Percentiles rank a stretch among this genome's conserved stretches.
Evolutionary conservation across 768 basidiomycete genomes (phyloP).

Genomic region (Collybia nuda): DNA sequence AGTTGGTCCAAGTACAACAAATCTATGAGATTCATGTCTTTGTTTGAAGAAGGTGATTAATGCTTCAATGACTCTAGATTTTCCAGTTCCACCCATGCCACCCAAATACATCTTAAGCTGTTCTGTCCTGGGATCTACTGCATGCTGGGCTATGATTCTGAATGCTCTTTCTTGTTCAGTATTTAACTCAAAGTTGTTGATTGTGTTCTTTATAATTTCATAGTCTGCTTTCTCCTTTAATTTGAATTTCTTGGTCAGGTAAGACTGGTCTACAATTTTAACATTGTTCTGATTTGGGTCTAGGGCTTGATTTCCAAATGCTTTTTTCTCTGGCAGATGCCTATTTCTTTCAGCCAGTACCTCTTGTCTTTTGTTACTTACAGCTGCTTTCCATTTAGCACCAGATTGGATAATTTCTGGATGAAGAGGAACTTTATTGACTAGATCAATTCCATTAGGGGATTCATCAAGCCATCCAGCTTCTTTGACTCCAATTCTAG

Average conservation of each 20-base stretch:
- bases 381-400: slow-evolving; percentile 1
- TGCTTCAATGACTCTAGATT: too few species aligned
- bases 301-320: too few species aligned
- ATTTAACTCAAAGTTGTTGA: slow-evolving; percentile 22
- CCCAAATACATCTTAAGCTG: slow-evolving; percentile 28
- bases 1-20: slow-evolving; percentile 20
- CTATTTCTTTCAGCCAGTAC: not conserved
- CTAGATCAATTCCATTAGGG: not conserved
- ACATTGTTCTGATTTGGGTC: slow-evolving; percentile 1
- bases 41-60: slow-evolving; percentile 14
- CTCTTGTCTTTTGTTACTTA: not conserved
- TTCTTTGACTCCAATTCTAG: too few species aligned
- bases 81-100: slow-evolving; percentile 29
- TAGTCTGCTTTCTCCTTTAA: too few species aligned
- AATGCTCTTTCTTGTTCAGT: slow-evolving; percentile 29
- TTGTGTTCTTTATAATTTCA: too few species aligned
- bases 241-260: not conserved
- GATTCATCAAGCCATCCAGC: not conserved
- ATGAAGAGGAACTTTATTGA: not conserved
- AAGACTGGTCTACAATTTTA: not conserved
- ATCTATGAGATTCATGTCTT: slow-evolving; percentile 16
- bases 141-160: slow-evolving; percentile 23
- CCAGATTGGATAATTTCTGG: not conserved
- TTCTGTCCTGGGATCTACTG: not conserved
- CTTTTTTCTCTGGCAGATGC: not conserved